phyloP scores from a whole-genome alignment of 768 basidiomycete genomes.

The Megacollybia marginata region DNA sequence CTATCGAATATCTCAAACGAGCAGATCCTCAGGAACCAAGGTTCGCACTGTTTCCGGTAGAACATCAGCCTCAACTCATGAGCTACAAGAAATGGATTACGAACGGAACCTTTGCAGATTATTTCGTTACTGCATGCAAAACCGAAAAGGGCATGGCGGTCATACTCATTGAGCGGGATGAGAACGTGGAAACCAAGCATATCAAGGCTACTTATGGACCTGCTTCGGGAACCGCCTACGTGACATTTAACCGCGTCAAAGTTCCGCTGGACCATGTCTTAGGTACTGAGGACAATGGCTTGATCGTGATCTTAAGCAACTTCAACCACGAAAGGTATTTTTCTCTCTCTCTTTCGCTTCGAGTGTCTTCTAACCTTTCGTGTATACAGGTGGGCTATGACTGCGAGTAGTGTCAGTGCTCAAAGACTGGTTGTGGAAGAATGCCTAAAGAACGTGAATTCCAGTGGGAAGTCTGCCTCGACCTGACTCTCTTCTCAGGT shows the following conservation, averaged over 20 bases:
- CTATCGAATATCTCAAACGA: slow-evolving; percentile 1
- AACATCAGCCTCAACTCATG: no score
- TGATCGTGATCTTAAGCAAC: slow-evolving; percentile 57
- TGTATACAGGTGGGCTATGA: not conserved
- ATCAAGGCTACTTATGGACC: slow-evolving; percentile 84
- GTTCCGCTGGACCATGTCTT: slow-evolving; percentile 83
- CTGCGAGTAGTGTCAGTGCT: not conserved
- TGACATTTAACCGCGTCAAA: slow-evolving; percentile 74
- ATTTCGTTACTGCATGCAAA: slow-evolving; percentile 63
- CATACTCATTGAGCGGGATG: slow-evolving; percentile 75
- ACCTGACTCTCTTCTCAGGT: slow-evolving; percentile 33
- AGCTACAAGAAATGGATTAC: slow-evolving; percentile 75
- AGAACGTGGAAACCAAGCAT: slow-evolving; percentile 75
- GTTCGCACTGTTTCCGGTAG: no score
- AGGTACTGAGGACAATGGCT: slow-evolving; percentile 69
- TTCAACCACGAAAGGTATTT: slow-evolving; percentile 92
- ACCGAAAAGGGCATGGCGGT: slow-evolving; percentile 71
- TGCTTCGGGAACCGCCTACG: slow-evolving; percentile 74
- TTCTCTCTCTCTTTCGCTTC: slow-evolving; percentile 45
- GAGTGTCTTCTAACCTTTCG: slow-evolving; percentile 6
- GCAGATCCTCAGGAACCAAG: slow-evolving; percentile 23
- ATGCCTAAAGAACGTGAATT: slow-evolving; percentile 37
- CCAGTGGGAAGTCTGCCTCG: not conserved
- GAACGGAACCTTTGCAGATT: slow-evolving; percentile 43
- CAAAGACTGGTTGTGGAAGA: slow-evolving; percentile 26